Conservation (phyloP, 2,329 filamentous ascomycete species). For the Byssothecium circinans region DNA sequence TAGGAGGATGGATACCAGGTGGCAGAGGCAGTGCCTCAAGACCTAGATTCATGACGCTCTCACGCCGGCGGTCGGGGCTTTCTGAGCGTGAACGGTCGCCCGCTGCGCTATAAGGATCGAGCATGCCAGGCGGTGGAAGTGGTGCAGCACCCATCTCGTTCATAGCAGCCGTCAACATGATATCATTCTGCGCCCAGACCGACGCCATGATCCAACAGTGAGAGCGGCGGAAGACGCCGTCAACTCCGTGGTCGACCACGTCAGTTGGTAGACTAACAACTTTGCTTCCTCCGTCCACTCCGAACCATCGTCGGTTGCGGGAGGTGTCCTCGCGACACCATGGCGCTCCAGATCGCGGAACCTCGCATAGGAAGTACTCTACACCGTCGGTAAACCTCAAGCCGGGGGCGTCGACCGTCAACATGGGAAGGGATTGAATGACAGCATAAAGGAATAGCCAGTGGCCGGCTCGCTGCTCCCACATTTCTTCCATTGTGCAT, state of each 20-base stretch:
- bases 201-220: slow-evolving; percentile 70
- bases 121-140: slow-evolving; percentile 34
- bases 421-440: slow-evolving; percentile 74
- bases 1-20: slow-evolving; percentile 45
- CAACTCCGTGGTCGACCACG: slow-evolving; percentile 66
- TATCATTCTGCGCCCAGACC: slow-evolving; percentile 56
- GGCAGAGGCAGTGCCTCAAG: slow-evolving; percentile 52
- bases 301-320: slow-evolving; percentile 69
- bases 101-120: slow-evolving; percentile 21
- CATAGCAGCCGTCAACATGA: slow-evolving; percentile 37
- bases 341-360: slow-evolving; percentile 70
- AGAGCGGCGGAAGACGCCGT: slow-evolving; percentile 67
- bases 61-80: slow-evolving; percentile 40
- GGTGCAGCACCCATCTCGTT: slow-evolving; percentile 36
- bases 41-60: slow-evolving; percentile 50
- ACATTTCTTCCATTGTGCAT: slow-evolving; percentile 66
- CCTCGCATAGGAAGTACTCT: slow-evolving; percentile 80
- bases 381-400: slow-evolving; percentile 70
- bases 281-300: slow-evolving; percentile 66
- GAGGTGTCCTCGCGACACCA: slow-evolving; percentile 67
- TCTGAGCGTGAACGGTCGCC: slow-evolving; percentile 24
- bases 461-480: slow-evolving; percentile 71
- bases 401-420: slow-evolving; percentile 74
- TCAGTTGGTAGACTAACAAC: slow-evolving; percentile 65
- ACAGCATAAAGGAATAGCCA: slow-evolving; percentile 83